These are phyloP conservation scores for Serendipita sp. DNA, from an alignment of 768 basidiomycete species.

Conservation along the genomic window DNA sequence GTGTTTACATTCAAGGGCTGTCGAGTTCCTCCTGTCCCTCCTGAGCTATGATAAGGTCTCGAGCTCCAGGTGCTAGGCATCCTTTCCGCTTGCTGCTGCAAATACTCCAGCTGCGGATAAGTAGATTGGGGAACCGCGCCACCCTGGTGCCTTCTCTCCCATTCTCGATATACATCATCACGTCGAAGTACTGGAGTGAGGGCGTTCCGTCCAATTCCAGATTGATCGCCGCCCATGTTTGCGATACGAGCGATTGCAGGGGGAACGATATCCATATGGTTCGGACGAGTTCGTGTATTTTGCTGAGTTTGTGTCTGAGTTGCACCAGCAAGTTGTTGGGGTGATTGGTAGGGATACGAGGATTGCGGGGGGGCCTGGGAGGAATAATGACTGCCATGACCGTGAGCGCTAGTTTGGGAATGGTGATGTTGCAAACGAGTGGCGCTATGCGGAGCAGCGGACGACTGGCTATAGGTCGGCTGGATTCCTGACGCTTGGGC, in stretches of 20 bases:
- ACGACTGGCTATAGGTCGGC: neutral
- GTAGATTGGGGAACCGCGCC: constrained; percentile 50
- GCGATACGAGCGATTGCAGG: constrained; percentile 81
- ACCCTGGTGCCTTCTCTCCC: constrained; percentile 70
- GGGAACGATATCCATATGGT: constrained; percentile 72
- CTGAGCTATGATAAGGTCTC: neutral
- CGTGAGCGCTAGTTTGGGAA: constrained; percentile 1
- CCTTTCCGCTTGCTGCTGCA: constrained; percentile 74
- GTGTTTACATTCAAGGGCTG: neutral
- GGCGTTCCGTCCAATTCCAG: constrained; percentile 55
- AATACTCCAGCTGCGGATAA: constrained; percentile 78
- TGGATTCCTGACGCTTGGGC: neutral
- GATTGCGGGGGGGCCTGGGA: neutral
- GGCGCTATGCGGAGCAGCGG: neutral
- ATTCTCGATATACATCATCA: constrained; percentile 89
- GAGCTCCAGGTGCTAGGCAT: constrained; percentile 25
- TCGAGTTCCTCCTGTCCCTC: neutral
- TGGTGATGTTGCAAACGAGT: neutral
- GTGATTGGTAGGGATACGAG: neutral
- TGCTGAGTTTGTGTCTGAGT: constrained; percentile 13
- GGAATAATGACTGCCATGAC: neutral
- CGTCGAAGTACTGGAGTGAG: constrained; percentile 88
- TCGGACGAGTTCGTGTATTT: neutral
- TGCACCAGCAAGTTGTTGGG: constrained; percentile 3
- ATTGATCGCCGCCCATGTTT: constrained; percentile 68